These are phyloP conservation scores for Calycina marina DNA, from an alignment of 2,329 filamentous ascomycete genomes.

Conservation along the genomic window DNA sequence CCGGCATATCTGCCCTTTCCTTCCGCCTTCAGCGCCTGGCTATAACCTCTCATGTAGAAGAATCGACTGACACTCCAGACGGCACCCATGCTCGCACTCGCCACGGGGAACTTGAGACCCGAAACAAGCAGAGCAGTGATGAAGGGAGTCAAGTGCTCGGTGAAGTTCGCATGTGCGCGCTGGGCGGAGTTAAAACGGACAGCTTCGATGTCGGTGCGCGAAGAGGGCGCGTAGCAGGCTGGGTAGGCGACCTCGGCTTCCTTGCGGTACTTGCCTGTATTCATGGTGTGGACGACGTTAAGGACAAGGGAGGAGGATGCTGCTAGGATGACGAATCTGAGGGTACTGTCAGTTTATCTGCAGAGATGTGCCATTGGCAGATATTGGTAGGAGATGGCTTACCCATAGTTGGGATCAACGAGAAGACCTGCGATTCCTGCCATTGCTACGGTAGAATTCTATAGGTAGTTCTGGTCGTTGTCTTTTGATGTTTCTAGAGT, in stretches of 20 bases:
- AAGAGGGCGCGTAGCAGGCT: constrained; percentile 31
- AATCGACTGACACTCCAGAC: constrained; percentile 38
- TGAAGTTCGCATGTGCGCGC: constrained; percentile 47
- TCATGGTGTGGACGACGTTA: constrained; percentile 35
- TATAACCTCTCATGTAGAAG: constrained; percentile 39
- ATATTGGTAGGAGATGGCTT: constrained; percentile 4
- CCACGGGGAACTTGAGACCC: constrained; percentile 38
- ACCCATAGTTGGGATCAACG: constrained; percentile 21
- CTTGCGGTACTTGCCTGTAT: constrained; percentile 35
- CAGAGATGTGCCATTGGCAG: neutral
- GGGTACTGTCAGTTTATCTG: neutral
- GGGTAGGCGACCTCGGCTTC: constrained; percentile 41
- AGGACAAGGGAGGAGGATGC: constrained; percentile 43
- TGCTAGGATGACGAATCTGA: constrained; percentile 45
- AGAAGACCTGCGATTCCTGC: constrained; percentile 20
- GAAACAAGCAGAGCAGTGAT: constrained; percentile 38
- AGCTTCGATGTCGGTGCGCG: constrained; percentile 19
- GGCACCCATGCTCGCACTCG: constrained; percentile 33
- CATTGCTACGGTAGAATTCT: neutral
- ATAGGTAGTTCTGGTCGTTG: neutral
- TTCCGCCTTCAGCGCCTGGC: constrained; percentile 5
- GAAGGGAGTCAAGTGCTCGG: constrained; percentile 42
- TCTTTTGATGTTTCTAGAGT: neutral
- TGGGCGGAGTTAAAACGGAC: constrained; percentile 51
- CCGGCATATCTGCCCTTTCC: constrained; percentile 17